Evolutionary conservation across 345 rosid genomes (phyloP).

Genomic region (Citrus australasica): DNA sequence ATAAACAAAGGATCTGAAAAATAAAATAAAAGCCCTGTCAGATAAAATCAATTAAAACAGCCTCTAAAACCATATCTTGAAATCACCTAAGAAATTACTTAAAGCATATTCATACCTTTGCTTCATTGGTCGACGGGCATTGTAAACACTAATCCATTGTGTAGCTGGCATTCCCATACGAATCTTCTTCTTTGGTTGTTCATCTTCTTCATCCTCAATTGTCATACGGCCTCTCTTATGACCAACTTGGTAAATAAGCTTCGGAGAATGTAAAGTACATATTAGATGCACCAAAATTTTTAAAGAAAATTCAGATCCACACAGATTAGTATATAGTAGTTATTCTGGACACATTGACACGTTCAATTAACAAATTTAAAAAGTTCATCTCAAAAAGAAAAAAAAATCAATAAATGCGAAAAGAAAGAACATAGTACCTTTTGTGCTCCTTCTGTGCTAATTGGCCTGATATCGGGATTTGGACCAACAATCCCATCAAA

Average conservation of each 20-base stretch:
- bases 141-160: constrained; percentile 72
- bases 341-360: background rate
- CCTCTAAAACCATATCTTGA: background rate
- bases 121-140: constrained; percentile 71
- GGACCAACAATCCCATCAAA: constrained; percentile 61
- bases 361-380: background rate
- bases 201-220: constrained; percentile 60
- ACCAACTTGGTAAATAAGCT: constrained; percentile 68
- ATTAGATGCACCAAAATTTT: background rate
- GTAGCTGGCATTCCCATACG: constrained; percentile 72
- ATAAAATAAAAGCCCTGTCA: background rate
- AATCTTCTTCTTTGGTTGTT: constrained; percentile 61
- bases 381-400: background rate
- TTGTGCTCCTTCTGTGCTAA: constrained; percentile 68
- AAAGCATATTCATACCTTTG: constrained; percentile 46
- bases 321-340: background rate
- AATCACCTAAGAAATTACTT: constrained; percentile 7
- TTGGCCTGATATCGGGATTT: constrained; percentile 51
- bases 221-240: constrained; percentile 60
- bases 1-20: background rate
- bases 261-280: constrained; percentile 14
- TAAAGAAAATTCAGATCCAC: background rate
- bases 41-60: background rate
- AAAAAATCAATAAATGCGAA: background rate
- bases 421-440: constrained; percentile 39